Evolutionary conservation across 805 yeast species (phyloP), one percentile per base, ranked within the genome.

Genomic region (Cyberlindnera xishuangbannaensis): DNA sequence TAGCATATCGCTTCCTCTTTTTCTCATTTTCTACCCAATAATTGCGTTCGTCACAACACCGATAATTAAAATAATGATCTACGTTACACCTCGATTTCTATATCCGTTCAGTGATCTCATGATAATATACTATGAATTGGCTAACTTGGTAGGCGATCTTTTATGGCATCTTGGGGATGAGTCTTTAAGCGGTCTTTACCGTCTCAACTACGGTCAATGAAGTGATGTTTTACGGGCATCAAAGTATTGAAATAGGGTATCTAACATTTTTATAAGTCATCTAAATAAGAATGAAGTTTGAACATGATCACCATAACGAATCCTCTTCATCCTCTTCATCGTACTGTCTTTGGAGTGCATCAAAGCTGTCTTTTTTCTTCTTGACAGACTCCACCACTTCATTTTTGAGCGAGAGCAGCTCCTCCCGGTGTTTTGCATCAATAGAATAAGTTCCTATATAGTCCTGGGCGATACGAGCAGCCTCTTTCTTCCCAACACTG

Each of bases 311-410:
- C 58, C 58, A 55, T n/a, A 53, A 28, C 15, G 54, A 38, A 28
- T 40, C 47, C 23, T 51, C 57, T 12, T 55, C 60, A 17, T 55
- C 59, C 35, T 54, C 56, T 29, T 53, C 53, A 32, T 50, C 59
- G 21, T 42, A 49, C 31, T 51, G 53, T 25, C 44, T 32, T 31
- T 52, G 58, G 27, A 52, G 24, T 13, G 45, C 44, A 27, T 39
- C 41, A 28, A 49, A 52, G 25, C 34, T 30, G 9, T 33, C 31
- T 9, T 40, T 36, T n/a, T 44, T 36, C 22, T 17, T 30, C 16
- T 24, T 4, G 9, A 39, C 41, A 11, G 10, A 12, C 1, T n/a
- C 30, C 8, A 31, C 29, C 4, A 42, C 16, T 11, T 17, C 32
- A 3, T 17, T 10, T 18, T 33, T 27, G 6, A 14, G 10, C 10